Base-by-base conservation (phyloP, 108 stramenopile species). In the Pseudonitzschia delicatissima region DNA sequence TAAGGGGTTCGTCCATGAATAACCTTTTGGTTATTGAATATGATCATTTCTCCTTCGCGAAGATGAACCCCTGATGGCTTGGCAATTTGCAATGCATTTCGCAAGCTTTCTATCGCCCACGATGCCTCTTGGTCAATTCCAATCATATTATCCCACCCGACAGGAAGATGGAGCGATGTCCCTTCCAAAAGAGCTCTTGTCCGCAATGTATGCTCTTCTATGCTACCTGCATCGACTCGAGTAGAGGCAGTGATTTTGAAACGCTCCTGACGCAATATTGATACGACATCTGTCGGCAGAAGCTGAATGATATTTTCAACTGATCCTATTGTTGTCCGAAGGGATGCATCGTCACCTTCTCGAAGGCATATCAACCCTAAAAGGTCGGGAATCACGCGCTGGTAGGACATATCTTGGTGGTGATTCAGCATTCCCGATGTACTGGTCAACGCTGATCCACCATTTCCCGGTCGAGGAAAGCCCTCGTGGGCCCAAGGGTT, bases 351-450 rank as follows among this genome's bases (percentile, higher is more conserved):
- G 1, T 67, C 51, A 6, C 66, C 66, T 42, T 67, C 66, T 32
- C 66, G 52, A 55, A 67, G 34, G 39, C 55, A 48, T 8, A 57
- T 18, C 20, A 67, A 42, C 9, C 66, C 66, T 26, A 67, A 35
- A 7, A 67, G 21, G 29, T 67, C 66, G 25, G 66, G 66, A 28
- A 49, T 31, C 2, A 50, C 23, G 11, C 47, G 32, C n/a, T 67
- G 66, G 35, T 67, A 67, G 2, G 55, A 57, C 66, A 67, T 67
- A 27, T 67, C 66, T 57, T 67, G 66, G 49, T 67, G 66, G 35
- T 37, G 39, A 40, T 47, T 12, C 55, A 67, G 12, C 2, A 21
- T 34, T 27, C 32, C 32, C 20, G 55, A 20, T 1, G 33, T 57
- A 23, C 47, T 48, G 6, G 66, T 67, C 55, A 67, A 57, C 13